phyloP scores from a whole-genome alignment of 495 filamentous ascomycete genomes.

The Xylaria intraflava region DNA sequence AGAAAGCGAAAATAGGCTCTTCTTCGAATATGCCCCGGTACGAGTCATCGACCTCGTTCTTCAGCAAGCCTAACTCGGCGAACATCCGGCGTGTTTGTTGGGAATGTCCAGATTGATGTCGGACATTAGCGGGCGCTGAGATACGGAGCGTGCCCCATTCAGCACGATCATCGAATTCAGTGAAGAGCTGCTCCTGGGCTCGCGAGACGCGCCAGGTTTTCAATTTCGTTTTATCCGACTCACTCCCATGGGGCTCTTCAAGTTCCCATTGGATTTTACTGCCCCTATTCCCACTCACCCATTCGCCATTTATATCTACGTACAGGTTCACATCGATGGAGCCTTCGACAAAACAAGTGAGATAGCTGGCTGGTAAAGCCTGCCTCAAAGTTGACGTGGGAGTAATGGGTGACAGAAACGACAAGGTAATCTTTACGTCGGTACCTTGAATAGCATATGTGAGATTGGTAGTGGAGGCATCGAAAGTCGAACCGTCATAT shows the following conservation, averaged over 20 bases:
- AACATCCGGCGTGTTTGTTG: conserved; percentile 64
- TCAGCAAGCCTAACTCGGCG: conserved; percentile 58
- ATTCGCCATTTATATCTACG: conserved; percentile 81
- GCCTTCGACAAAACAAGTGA: conserved; percentile 69
- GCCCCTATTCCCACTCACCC: conserved; percentile 70
- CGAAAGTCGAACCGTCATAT: conserved; percentile 76
- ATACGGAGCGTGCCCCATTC: conserved; percentile 89
- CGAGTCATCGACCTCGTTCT: conserved; percentile 47
- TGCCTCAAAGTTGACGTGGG: conserved; percentile 87
- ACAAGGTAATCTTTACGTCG: conserved; percentile 59
- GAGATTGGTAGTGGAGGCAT: conserved; percentile 89
- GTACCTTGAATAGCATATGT: conserved; percentile 65
- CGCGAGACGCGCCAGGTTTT: conserved; percentile 59
- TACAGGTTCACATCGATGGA: conserved; percentile 70
- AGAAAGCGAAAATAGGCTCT: conserved; percentile 87
- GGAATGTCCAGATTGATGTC: conserved; percentile 66
- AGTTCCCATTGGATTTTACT: conserved; percentile 66
- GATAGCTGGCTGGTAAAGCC: conserved; percentile 81
- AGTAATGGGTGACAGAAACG: conserved; percentile 89
- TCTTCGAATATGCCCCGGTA: conserved; percentile 74
- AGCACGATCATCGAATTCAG: conserved; percentile 66
- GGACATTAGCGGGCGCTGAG: conserved; percentile 57
- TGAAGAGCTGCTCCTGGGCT: conserved; percentile 58
- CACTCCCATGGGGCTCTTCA: conserved; percentile 28
- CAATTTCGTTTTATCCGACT: conserved; percentile 22